Evolutionary conservation across 441 rosid genomes (phyloP).

Genomic region (Eutrema salsugineum): DNA sequence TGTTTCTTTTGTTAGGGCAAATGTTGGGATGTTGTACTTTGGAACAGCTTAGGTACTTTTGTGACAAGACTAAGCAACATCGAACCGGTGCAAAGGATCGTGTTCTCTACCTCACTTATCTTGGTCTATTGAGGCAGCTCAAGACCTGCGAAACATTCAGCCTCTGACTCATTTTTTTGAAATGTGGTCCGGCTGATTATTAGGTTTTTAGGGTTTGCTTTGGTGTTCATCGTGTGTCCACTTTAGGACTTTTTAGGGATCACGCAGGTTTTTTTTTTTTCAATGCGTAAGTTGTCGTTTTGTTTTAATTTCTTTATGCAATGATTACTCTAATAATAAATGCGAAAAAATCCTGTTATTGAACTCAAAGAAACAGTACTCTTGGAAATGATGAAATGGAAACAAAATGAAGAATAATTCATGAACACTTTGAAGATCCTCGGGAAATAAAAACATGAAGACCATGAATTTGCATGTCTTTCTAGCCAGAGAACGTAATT

Average conservation of each 20-base stretch:
- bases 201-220: neutral
- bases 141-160: slow-evolving; percentile 36
- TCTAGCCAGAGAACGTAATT: no score
- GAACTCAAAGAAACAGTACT: neutral
- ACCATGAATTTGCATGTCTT: no score
- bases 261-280: neutral
- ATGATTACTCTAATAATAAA: neutral
- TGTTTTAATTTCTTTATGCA: neutral
- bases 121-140: slow-evolving; percentile 60
- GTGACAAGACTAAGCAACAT: slow-evolving; percentile 59
- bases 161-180: neutral
- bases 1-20: slow-evolving; percentile 75
- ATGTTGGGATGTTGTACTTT: slow-evolving; percentile 74
- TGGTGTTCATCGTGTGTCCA: neutral
- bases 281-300: neutral
- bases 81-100: slow-evolving; percentile 80
- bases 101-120: slow-evolving; percentile 60
- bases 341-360: no score
- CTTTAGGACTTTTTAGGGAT: neutral
- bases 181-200: neutral
- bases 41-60: slow-evolving; percentile 71
- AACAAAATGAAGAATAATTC: no score
- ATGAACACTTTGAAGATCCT: no score
- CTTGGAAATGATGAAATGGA: no score
- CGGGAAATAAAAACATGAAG: no score